Evolutionary conservation across 2,329 filamentous ascomycete genomes (phyloP).

Genomic region (Ophiostoma ips): DNA sequence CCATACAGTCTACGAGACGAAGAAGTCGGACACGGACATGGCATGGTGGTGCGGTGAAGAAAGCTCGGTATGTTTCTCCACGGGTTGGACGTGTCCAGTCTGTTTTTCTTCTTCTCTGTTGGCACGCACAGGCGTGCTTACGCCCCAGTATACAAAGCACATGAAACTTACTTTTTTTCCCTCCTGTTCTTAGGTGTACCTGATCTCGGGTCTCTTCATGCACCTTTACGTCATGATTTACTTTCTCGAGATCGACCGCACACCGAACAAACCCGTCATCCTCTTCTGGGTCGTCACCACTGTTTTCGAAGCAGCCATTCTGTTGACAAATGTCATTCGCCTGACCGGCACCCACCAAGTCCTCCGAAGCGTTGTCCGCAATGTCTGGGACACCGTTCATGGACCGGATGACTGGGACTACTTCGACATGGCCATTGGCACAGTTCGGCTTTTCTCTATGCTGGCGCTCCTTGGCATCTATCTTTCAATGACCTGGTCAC

Average conservation of each 20-base stretch:
- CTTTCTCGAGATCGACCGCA: constrained; percentile 61
- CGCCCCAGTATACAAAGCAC: not conserved
- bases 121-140: not conserved
- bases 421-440: constrained; percentile 51
- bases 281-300: constrained; percentile 63
- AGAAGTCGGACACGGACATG: constrained; percentile 26
- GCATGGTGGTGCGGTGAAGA: constrained; percentile 70
- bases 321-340: constrained; percentile 53
- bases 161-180: constrained; percentile 1
- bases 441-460: constrained; percentile 27
- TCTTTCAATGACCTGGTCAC: constrained; percentile 28
- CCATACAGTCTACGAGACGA: constrained; percentile 53
- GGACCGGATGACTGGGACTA: constrained; percentile 39
- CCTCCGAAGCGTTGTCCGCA: constrained; percentile 19
- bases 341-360: constrained; percentile 40
- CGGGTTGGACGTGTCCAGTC: too few relatives aligned
- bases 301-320: constrained; percentile 58
- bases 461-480: constrained; percentile 41
- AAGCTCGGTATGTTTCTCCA: constrained; percentile 17
- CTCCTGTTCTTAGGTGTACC: constrained; percentile 12
- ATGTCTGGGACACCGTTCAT: constrained; percentile 26
- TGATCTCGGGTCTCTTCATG: constrained; percentile 12
- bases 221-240: constrained; percentile 12
- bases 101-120: too few relatives aligned
- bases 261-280: constrained; percentile 68